Evolutionary conservation across 495 filamentous ascomycete species (phyloP), one percentile per base, ranked within the genome.

Genomic region (Penicillium herquei): DNA sequence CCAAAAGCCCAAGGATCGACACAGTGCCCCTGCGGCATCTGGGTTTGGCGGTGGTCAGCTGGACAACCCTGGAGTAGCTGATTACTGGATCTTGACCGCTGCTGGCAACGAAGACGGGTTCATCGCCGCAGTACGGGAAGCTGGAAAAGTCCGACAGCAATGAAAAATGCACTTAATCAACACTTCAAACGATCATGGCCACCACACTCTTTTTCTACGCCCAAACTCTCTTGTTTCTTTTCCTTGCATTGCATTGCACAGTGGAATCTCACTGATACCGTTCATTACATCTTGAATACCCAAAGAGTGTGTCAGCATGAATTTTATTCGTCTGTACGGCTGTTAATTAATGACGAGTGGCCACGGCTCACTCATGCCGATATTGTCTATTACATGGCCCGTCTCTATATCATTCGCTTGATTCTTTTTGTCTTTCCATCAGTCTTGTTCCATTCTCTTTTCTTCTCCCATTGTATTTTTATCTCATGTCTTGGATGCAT

Each of bases 41-140:
- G 75, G 74, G 1, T 77, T 73, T 47, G 73, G 70, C n/a, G 71
- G 73, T 45, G 72, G 74, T 14, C 69, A 74, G 32, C 52, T 78
- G 31, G 39, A 65, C 18, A 70, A 71, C 54, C 61, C 69, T 17
- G 72, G 69, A 16, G 66, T 70, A 35, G 73, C 73, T 54, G 61
- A 78, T 54, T 77, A 78, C 56, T 78, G 74, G 74, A 55, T 77
- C 46, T 58, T 78, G 44, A 67, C 64, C 34, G 61, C 70, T 51
- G 69, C 74, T 47, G 80, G 85, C 1, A 73, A 74, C 40, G 85
- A 87, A 52, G 87, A 93, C 52, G 78, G 78, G 1, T 92, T 91
- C 69, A 88, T 93, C 76, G 64, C 68, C 26, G 74, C 73, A 44
- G 82, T 93, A n/a, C 75, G 87, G 55, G 79, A 76, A 14, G 88